Evolutionary conservation across 305 asterid genomes (phyloP), one percentile per base, ranked within the genome.

Genomic region (Caryopteris hybrid): DNA sequence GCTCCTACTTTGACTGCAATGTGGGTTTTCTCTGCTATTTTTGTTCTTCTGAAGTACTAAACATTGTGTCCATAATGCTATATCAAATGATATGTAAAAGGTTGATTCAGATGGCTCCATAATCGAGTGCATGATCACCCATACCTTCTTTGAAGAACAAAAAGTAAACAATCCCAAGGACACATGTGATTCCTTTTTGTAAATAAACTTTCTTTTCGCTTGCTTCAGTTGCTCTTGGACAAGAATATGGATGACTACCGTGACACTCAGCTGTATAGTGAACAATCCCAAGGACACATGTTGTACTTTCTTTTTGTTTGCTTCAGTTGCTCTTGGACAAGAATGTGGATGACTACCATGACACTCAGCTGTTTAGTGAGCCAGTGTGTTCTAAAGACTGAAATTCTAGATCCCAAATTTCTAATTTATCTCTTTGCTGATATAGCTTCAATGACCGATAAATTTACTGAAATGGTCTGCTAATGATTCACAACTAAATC

Each of bases 191-290:
- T 29, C 21, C 61, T 70, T 60, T 65, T 34, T 34, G 58, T 38
- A 36, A 33, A 61, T 43, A 25, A 70, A 54, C 23, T 45, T 65
- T 57, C 45, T 43, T 34, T 43, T 18, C n/a, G n/a, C 66, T 58
- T 34, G 61, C 65, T 68, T 68, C 71, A 67, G 61, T 25, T 61
- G 53, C 67, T 21, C 55, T 8, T 64, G 21, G 56, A 57, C 45
- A 38, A 52, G 47, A 62, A 48, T 76, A 36, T 55, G 18, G 43
- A 38, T 41, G 25, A 42, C 16, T 41, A 16, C 69, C 64, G 16
- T 38, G 21, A 60, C 52, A 69, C 17, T 43, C 18, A 5, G 58
- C 12, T 60, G 18, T 53, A 17, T 42, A 17, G 14, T 57, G 68
- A 62, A 16, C 55, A 38, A 59, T n/a, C n/a, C n/a, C n/a, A n/a